phyloP scores from a whole-genome alignment of 306 rosid species.

The Hippophae tibetana region DNA sequence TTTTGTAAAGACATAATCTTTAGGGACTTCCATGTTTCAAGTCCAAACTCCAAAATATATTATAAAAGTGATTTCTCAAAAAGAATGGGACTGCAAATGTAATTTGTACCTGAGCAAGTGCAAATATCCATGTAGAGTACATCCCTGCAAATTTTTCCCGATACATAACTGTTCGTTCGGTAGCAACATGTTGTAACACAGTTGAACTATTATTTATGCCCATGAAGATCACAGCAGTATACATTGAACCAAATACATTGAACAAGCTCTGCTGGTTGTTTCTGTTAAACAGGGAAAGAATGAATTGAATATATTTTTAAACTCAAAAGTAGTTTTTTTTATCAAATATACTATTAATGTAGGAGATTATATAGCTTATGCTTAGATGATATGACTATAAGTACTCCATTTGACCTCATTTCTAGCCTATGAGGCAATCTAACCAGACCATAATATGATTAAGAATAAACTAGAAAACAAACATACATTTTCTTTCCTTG shows the following conservation, averaged over 20 bases:
- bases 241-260: conserved; percentile 41
- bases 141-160: conserved; percentile 42
- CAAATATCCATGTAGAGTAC: conserved; percentile 40
- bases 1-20: no score
- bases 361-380: no score
- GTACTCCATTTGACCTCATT: no score
- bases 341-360: no score
- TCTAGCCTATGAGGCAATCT: no score
- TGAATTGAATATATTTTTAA: neutral
- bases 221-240: conserved; percentile 23
- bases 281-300: conserved; percentile 12
- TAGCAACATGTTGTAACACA: conserved; percentile 21
- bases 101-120: conserved; percentile 37
- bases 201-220: conserved; percentile 38
- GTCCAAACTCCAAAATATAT: neutral
- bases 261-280: conserved; percentile 34
- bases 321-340: no score
- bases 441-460: neutral
- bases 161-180: conserved; percentile 33
- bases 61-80: neutral
- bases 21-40: no score
- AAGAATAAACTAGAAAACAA: neutral
- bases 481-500: conserved; percentile 28
- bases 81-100: neutral
- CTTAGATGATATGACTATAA: no score